phyloP scores from a whole-genome alignment of 2,329 filamentous ascomycete species.

The Xylariaceae sp. region DNA sequence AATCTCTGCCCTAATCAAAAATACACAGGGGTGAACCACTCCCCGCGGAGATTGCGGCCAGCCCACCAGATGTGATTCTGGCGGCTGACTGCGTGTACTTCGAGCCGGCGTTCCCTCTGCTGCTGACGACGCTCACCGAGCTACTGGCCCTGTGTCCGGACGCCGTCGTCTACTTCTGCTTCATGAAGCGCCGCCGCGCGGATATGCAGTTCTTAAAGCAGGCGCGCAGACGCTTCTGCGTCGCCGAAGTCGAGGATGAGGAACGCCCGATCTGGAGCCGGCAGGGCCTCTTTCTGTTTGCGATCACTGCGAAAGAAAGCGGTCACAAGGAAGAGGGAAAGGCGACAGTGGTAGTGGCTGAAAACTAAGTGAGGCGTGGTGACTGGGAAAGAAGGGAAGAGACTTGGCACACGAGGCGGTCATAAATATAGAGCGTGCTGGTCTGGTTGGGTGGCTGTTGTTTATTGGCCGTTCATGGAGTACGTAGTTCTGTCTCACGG shows the following conservation, averaged over 20 bases:
- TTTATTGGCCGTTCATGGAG: no score
- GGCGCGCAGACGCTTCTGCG: constrained; percentile 69
- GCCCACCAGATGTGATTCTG: constrained; percentile 79
- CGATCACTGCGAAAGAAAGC: constrained; percentile 45
- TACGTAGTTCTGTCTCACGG: no score
- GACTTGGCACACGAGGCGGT: no score
- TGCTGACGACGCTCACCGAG: constrained; percentile 78
- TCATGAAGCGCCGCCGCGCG: constrained; percentile 87
- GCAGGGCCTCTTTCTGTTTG: constrained; percentile 66
- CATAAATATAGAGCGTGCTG: no score
- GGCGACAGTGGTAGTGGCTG: neutral
- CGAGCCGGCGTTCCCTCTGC: constrained; percentile 89
- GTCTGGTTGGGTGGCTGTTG: no score
- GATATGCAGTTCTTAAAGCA: constrained; percentile 77
- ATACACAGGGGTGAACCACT: constrained; percentile 64
- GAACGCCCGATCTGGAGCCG: constrained; percentile 63
- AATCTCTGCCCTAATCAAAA: constrained; percentile 3
- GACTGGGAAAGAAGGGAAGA: neutral
- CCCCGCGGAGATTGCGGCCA: constrained; percentile 56
- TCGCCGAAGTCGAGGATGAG: constrained; percentile 67
- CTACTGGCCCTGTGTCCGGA: constrained; percentile 74
- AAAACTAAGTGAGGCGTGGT: neutral
- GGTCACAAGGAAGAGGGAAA: neutral
- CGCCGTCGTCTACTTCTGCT: constrained; percentile 79
- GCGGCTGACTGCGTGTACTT: constrained; percentile 98